These are phyloP conservation scores for Candida tibetensis DNA, from an alignment of 805 yeast genomes.

Conservation along the genomic window DNA sequence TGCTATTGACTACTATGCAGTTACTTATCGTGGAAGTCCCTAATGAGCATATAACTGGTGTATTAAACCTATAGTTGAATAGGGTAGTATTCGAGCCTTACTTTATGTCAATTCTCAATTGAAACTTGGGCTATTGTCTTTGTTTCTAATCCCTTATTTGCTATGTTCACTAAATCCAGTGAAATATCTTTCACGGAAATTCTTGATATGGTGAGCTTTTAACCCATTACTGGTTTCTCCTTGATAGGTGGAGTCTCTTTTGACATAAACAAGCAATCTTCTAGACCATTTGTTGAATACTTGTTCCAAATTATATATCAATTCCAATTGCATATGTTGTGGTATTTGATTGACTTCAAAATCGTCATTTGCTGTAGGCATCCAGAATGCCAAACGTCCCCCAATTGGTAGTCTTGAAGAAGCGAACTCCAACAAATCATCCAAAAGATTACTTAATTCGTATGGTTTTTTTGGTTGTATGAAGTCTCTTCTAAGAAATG, in stretches of 20 bases:
- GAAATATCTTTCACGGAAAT: slow-evolving; percentile 76
- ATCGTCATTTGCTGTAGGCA: slow-evolving; percentile 95
- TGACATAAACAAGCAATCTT: slow-evolving; percentile 75
- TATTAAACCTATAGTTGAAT: too few relatives aligned
- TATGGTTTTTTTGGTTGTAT: slow-evolving; percentile 92
- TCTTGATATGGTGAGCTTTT: slow-evolving; percentile 45
- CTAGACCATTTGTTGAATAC: slow-evolving; percentile 93
- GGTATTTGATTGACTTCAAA: slow-evolving; percentile 69
- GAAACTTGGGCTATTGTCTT: too few relatives aligned
- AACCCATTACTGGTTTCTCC: slow-evolving; percentile 48
- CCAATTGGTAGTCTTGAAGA: slow-evolving; percentile 65
- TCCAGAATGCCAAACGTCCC: slow-evolving; percentile 92
- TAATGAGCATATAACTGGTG: too few relatives aligned
- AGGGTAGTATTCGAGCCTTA: too few relatives aligned
- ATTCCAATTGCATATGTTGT: slow-evolving; percentile 67
- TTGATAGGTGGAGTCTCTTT: slow-evolving; percentile 49
- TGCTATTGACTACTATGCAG: neutral
- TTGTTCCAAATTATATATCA: slow-evolving; percentile 76
- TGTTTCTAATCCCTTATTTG: too few relatives aligned
- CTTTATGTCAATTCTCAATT: too few relatives aligned
- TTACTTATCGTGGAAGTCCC: too few relatives aligned
- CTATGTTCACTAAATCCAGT: slow-evolving; percentile 53
- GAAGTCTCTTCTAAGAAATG: slow-evolving; percentile 75
- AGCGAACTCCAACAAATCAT: slow-evolving; percentile 74
- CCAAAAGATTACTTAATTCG: slow-evolving; percentile 69